phyloP scores from a whole-genome alignment of 768 basidiomycete genomes.

The Pisolithus orientalis region DNA sequence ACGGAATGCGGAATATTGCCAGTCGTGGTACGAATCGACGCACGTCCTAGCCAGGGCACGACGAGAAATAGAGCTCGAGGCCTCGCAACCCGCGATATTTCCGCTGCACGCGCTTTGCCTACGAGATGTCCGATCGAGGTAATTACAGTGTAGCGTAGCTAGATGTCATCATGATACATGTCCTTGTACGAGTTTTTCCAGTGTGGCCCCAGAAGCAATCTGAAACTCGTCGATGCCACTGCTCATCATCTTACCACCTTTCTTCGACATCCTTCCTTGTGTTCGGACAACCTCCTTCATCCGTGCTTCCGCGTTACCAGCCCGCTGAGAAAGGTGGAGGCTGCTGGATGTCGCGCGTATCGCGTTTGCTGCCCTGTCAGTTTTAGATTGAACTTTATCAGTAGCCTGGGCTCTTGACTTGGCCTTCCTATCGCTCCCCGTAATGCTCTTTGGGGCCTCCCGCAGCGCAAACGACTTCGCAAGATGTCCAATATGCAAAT shows the following conservation, averaged over 20 bases:
- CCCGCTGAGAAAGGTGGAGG: conserved; percentile 31
- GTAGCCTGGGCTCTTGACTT: neutral
- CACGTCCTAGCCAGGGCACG: too few relatives aligned
- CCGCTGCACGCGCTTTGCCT: too few relatives aligned
- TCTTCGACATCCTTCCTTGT: conserved; percentile 77
- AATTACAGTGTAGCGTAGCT: too few relatives aligned
- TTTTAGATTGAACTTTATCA: neutral
- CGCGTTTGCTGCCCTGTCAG: conserved; percentile 1
- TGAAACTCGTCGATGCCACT: conserved; percentile 74
- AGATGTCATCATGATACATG: conserved; percentile 5
- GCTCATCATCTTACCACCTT: conserved; percentile 68
- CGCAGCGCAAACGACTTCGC: conserved; percentile 90
- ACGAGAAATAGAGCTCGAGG: too few relatives aligned
- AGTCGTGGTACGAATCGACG: too few relatives aligned
- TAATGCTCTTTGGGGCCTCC: conserved; percentile 59
- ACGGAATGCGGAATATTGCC: too few relatives aligned
- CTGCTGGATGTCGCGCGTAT: conserved; percentile 17
- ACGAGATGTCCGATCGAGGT: too few relatives aligned
- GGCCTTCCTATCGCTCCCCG: conserved; percentile 17
- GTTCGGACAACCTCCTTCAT: conserved; percentile 84
- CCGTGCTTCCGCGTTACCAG: conserved; percentile 61
- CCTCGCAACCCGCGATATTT: too few relatives aligned
- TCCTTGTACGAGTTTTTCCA: conserved; percentile 51
- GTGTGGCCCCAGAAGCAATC: conserved; percentile 54
- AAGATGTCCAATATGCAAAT: conserved; percentile 90